A percentile compares a stretch with the other conserved stretches of the same genome.
Evolutionary conservation across 495 filamentous ascomycete species (phyloP).

Genomic region (Penicillium salamii): DNA sequence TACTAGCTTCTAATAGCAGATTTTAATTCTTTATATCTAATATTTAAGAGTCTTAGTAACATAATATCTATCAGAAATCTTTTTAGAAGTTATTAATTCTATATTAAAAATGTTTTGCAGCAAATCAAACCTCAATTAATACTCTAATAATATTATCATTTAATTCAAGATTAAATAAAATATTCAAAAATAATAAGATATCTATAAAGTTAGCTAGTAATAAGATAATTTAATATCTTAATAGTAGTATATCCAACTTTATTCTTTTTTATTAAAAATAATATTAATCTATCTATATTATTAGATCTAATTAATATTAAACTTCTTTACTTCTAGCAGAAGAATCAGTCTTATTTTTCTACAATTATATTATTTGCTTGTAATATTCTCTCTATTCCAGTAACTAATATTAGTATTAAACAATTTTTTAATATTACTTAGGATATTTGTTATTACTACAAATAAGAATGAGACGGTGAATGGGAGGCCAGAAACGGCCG

Average conservation of each 20-base stretch:
- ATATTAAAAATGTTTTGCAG: neutral
- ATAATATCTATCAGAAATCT: neutral
- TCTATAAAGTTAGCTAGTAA: neutral
- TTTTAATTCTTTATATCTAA: slow-evolving; percentile 11
- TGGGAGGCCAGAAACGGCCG: slow-evolving; percentile 19
- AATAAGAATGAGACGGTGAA: slow-evolving; percentile 17
- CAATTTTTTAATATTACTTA: neutral
- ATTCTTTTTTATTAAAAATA: no score
- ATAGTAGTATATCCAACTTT: no score
- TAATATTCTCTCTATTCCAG: neutral
- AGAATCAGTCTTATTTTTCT: neutral
- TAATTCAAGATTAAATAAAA: neutral
- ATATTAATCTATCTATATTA: no score
- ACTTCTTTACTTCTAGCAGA: neutral
- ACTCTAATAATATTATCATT: neutral
- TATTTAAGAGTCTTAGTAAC: neutral
- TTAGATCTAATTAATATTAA: no score
- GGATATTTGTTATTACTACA: neutral
- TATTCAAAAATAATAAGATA: neutral
- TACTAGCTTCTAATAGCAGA: slow-evolving; percentile 1
- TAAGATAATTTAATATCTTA: neutral
- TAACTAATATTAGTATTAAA: neutral
- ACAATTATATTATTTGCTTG: neutral
- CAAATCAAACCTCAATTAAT: neutral
- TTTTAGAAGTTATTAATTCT: neutral